Evolutionary conservation across 2,329 filamentous ascomycete species (phyloP), one percentile per base, ranked within the genome.

Genomic region (Raffaelea arxii): DNA sequence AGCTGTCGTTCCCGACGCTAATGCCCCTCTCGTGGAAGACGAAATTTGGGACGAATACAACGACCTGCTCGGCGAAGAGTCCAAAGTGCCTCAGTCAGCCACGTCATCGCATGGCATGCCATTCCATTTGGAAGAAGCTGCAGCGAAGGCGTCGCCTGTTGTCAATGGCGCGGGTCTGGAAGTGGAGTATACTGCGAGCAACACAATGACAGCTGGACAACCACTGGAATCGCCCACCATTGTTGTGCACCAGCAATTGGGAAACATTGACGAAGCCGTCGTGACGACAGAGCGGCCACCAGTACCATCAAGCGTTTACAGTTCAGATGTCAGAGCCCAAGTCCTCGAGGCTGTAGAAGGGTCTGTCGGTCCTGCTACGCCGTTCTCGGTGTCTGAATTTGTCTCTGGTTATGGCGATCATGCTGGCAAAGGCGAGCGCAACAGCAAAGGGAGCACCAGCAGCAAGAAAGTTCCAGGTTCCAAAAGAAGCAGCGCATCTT

Each of bases 31-130:
- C 4, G 78, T 69, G 1, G 86, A 94, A 53, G 91, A 96, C 56
- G 91, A 96, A 59, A 76, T 95, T 2, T 97, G 91, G 91, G 82
- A 90, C 44, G 91, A 94, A 63, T 96, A 94, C 59, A 82, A 97
- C 54, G 91, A 96, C 56, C 68, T 96, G 12, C 76, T 96, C 46
- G 85, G 86, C 44, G 82, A 86, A 11, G 73, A 71, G 10, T 59
- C 60, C 1, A 67, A 68, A 51, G 64, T 64, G 2, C 71, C 72
- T 3, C 64, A 65, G 2, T 79, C 77, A 1, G 66, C 72, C 5
- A 74, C 71, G 1, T 79, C 77, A 1, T 80, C 79, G 1, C 68
- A 70, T 23, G 75, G 74, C 0, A 59, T 70, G 46, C 71, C 79
- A 21, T 76, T 81, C 56, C 70, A 76, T 51, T 68, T 78, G 42